phyloP scores from a whole-genome alignment of 1,139 yeast species.

The Hanseniaspora uvarum region DNA sequence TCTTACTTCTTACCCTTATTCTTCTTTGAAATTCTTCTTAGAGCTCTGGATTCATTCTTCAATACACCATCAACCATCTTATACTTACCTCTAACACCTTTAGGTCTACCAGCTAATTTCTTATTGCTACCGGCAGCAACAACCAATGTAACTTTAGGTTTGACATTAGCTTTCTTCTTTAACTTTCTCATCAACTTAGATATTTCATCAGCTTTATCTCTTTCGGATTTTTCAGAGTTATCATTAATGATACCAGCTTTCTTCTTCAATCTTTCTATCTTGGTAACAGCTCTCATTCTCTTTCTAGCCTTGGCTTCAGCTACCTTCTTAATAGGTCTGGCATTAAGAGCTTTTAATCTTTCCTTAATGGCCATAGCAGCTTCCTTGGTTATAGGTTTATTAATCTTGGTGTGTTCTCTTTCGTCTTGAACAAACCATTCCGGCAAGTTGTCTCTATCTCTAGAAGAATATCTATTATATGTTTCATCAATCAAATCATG shows the following conservation, averaged over 20 bases:
- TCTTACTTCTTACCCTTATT: constrained; percentile 38
- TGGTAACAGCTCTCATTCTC: constrained; percentile 82
- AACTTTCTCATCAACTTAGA: constrained; percentile 73
- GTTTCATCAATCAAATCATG: constrained; percentile 85
- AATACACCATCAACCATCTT: constrained; percentile 98
- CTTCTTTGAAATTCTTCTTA: constrained; percentile 81
- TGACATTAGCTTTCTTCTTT: constrained; percentile 62
- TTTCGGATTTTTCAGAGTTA: constrained; percentile 75
- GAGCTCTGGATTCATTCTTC: constrained; percentile 94
- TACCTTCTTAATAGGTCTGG: constrained; percentile 96
- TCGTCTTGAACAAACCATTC: constrained; percentile 96
- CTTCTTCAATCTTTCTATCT: constrained; percentile 84
- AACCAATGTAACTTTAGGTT: constrained; percentile 79
- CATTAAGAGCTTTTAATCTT: constrained; percentile 79
- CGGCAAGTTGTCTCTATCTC: constrained; percentile 84
- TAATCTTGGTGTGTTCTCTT: constrained; percentile 68
- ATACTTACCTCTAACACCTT: constrained; percentile 92
- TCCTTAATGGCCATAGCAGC: constrained; percentile 89
- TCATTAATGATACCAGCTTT: constrained; percentile 88
- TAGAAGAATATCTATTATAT: constrained; percentile 79
- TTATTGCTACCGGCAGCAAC: constrained; percentile 80
- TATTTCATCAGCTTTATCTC: constrained; percentile 90
- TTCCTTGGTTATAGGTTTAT: constrained; percentile 90
- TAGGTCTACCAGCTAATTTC: constrained; percentile 90
- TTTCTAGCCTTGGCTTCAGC: constrained; percentile 95